A percentile compares a stretch with the other conserved stretches of the same genome.
phyloP scores from a whole-genome alignment of 495 filamentous ascomycete species.

The Penicillium lagena region DNA sequence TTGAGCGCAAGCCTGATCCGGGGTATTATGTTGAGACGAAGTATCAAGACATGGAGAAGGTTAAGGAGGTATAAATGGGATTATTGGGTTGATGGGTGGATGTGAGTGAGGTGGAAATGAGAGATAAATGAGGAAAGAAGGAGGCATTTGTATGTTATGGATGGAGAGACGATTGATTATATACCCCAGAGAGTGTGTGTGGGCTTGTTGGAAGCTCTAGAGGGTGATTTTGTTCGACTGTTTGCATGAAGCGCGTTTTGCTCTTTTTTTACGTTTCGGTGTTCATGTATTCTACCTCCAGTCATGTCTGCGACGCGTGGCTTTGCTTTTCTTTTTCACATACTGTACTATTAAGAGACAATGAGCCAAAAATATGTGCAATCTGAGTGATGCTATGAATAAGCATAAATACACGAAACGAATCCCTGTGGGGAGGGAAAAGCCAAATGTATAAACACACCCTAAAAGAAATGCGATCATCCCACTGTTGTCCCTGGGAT shows the following conservation, averaged over 20 bases:
- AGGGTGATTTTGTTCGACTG: conserved; percentile 8
- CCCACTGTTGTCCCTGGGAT: too few species aligned
- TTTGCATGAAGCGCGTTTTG: conserved; percentile 37
- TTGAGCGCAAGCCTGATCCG: conserved; percentile 67
- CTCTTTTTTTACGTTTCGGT: conserved; percentile 9
- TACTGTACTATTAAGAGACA: conserved; percentile 20
- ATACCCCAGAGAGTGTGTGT: background rate
- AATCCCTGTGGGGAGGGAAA: too few species aligned
- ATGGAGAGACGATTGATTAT: background rate
- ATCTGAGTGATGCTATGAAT: conserved; percentile 11
- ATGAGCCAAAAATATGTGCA: conserved; percentile 14
- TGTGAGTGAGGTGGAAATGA: too few species aligned
- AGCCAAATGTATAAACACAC: background rate
- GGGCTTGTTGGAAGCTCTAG: background rate
- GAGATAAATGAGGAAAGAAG: too few species aligned
- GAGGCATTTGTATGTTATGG: too few species aligned
- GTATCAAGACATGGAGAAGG: conserved; percentile 18
- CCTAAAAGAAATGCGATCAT: background rate
- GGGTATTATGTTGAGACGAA: conserved; percentile 81
- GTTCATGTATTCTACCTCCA: conserved; percentile 20
- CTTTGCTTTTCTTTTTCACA: conserved; percentile 3
- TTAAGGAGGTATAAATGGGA: conserved; percentile 1
- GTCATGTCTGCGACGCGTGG: background rate
- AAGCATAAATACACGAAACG: conserved; percentile 6
- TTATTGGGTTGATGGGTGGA: too few species aligned